These are phyloP conservation scores for Piper betle DNA, from an alignment of 164 flowering plant genomes.

Conservation along the genomic window DNA sequence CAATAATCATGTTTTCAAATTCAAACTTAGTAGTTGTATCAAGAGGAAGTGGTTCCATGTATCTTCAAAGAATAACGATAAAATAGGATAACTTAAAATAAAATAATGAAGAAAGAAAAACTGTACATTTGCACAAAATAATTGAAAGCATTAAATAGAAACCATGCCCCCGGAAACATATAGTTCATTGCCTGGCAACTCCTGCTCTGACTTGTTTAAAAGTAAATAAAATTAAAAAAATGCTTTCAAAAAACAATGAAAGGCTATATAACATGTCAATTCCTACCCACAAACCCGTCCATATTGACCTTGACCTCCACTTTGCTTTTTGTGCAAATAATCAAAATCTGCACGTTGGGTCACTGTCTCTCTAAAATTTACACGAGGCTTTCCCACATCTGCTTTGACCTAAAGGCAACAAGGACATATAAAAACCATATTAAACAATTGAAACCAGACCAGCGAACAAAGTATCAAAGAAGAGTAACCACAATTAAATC, in stretches of 20 bases:
- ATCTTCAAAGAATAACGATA: slow-evolving; percentile 30
- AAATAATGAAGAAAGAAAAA: not conserved
- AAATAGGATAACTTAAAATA: not conserved
- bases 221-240: no score
- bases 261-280: not conserved
- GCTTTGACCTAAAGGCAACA: slow-evolving; percentile 99
- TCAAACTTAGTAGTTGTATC: slow-evolving; percentile 82
- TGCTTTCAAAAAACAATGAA: slow-evolving; percentile 22
- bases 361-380: slow-evolving; percentile 91
- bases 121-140: no score
- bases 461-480: not conserved
- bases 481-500: not conserved
- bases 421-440: slow-evolving; percentile 41
- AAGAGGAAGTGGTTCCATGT: slow-evolving; percentile 74
- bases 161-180: not conserved
- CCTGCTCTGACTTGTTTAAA: not conserved
- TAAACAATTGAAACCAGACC: not conserved
- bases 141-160: no score
- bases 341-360: slow-evolving; percentile 96
- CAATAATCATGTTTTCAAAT: slow-evolving; percentile 79
- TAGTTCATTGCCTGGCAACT: not conserved
- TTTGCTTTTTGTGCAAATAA: slow-evolving; percentile 94
- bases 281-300: slow-evolving; percentile 90
- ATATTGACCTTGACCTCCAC: slow-evolving; percentile 98
- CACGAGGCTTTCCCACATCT: slow-evolving; percentile 96